Conservation (phyloP, 2,329 filamentous ascomycete genomes). For the Shiraia bambusicola region DNA sequence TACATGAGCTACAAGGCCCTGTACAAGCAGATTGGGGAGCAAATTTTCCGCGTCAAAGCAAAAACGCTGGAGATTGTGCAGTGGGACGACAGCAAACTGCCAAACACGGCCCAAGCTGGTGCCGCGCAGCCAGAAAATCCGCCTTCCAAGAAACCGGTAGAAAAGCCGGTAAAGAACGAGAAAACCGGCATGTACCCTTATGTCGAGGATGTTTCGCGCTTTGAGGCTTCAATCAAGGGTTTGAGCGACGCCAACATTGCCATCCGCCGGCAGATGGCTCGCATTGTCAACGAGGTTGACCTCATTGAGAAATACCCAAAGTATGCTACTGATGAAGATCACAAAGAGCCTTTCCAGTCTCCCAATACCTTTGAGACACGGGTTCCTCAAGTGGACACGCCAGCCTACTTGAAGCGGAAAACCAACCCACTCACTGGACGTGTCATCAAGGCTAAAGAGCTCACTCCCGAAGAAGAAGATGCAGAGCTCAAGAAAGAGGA, state of each 20-base stretch:
- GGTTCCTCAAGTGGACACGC: neutral
- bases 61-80: slow-evolving; percentile 1
- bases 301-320: neutral
- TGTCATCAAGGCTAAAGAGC: too few relatives aligned
- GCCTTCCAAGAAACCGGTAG: too few relatives aligned
- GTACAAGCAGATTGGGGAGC: slow-evolving; percentile 5
- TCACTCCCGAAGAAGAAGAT: too few relatives aligned
- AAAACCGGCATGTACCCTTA: too few relatives aligned
- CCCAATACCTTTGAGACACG: slow-evolving; percentile 1
- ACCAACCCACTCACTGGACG: neutral
- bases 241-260: slow-evolving; percentile 2
- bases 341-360: neutral
- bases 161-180: too few relatives aligned
- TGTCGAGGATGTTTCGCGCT: neutral
- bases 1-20: slow-evolving; percentile 15
- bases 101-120: too few relatives aligned
- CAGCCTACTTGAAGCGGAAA: neutral
- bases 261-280: slow-evolving; percentile 2
- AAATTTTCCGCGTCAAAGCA: neutral
- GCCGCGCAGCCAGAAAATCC: too few relatives aligned
- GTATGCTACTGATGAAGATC: neutral
- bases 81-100: too few relatives aligned
- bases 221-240: slow-evolving; percentile 4
- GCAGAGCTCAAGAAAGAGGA: too few relatives aligned
- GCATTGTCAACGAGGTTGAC: slow-evolving; percentile 5